Base-by-base conservation (phyloP, 331 rosid species). In the Malus hybrid region DNA sequence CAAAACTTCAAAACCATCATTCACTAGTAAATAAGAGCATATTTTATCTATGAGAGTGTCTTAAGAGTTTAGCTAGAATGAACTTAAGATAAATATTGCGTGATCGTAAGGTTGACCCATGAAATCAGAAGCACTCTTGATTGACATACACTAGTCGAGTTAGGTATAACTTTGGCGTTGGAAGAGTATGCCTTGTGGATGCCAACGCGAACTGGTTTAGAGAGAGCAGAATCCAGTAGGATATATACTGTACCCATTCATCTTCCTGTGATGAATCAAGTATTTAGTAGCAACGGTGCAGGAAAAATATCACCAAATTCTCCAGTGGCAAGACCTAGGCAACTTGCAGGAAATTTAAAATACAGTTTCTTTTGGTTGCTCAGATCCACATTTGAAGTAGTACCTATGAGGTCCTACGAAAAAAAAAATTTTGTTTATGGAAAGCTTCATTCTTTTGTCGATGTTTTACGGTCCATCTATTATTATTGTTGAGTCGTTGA, bases 181-280 rank as follows among this genome's bases (percentile, higher is more conserved):
- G 24, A 24, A 24, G 24, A 24, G 24, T 24, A 1, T 24, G 24
- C 24, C 24, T 24, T 24, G 24, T 24, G 24, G 24, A 24, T 24
- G 24, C 24, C 24, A 24, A 24, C 24, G 24, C 24, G 24, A 24
- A 24, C 24, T 24, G 24, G 24, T 24, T 24, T 24, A 24, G 24
- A 24, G 24, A 24, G 24, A 92, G 81, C 24, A 24, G 24, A 24
- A 24, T 24, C 24, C 24, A 24, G 24, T 24, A 24, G 24, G 24
- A 24, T 24, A 24, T 24, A 24, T 24, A 24, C 24, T 24, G 24
- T 94, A 61, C 99, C 99, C 65, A 91, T 87, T 73, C 91, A 94
- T 86, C 99, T 84, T 82, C 99, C 97, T 63, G 97, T 86, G 77
- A 87, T 94, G 61, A 90, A 85, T 83, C 89, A 92, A 76, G 92